A percentile compares a stretch with the other conserved stretches of the same genome.
phyloP scores from a whole-genome alignment of 805 yeast genomes.

The Spathaspora arborariae region DNA sequence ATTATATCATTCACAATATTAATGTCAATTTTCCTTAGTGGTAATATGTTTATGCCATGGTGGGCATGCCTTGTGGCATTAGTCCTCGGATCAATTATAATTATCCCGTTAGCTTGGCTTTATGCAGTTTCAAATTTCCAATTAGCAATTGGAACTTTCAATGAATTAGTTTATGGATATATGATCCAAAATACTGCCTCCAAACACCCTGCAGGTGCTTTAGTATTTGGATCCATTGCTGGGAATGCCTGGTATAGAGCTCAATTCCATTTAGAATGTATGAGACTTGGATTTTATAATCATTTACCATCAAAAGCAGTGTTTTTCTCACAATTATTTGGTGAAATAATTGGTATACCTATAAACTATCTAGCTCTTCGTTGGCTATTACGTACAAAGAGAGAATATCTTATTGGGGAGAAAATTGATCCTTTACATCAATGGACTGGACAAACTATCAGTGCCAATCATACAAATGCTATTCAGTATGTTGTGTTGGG shows the following conservation, averaged over 20 bases:
- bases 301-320: constrained; percentile 49
- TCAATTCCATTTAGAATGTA: constrained; percentile 28
- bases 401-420: constrained; percentile 31
- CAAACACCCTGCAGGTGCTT: constrained; percentile 46
- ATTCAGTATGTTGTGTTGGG: constrained; percentile 50
- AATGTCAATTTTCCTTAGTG: constrained; percentile 28
- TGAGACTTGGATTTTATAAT: constrained; percentile 50
- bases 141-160: constrained; percentile 49
- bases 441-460: constrained; percentile 48
- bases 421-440: constrained; percentile 44
- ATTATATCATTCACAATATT: constrained; percentile 30
- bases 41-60: constrained; percentile 38
- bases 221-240: constrained; percentile 48
- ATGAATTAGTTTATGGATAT: constrained; percentile 46
- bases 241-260: constrained; percentile 54
- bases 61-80: constrained; percentile 44
- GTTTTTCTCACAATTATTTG: constrained; percentile 49
- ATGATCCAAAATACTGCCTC: constrained; percentile 32
- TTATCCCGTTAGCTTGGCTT: constrained; percentile 47
- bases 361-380: constrained; percentile 46
- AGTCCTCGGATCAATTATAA: constrained; percentile 41
- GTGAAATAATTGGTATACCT: constrained; percentile 52
- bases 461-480: constrained; percentile 44
- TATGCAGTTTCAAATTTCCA: constrained; percentile 52
- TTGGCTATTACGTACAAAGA: constrained; percentile 43